Evolutionary conservation across 352 stramenopile genomes (phyloP).

Genomic region (Phytophthora agathidicida): DNA sequence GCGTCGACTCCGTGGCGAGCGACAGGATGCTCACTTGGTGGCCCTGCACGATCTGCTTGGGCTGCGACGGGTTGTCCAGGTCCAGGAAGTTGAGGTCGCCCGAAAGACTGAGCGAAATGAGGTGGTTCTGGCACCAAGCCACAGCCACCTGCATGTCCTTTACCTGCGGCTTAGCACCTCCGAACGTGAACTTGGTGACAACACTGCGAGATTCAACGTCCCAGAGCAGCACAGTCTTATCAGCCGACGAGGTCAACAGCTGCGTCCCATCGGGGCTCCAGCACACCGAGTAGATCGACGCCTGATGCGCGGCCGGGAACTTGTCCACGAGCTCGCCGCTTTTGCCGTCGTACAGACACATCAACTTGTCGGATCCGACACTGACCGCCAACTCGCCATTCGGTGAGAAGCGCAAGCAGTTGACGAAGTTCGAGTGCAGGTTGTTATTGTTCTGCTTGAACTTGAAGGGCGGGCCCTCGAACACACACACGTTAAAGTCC

Average conservation of each 20-base stretch:
- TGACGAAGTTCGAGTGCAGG: constrained; percentile 96
- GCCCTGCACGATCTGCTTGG: constrained; percentile 87
- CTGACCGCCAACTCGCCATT: constrained; percentile 91
- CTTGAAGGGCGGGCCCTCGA: constrained; percentile 96
- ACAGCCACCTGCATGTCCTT: constrained; percentile 88
- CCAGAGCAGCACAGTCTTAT: constrained; percentile 97
- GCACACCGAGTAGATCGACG: constrained; percentile 95
- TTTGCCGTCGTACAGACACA: constrained; percentile 96
- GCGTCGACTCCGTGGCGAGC: constrained; percentile 78
- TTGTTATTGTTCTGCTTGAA: constrained; percentile 94
- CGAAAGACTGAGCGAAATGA: constrained; percentile 85
- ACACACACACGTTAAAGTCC: constrained; percentile 96
- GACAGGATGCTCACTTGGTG: constrained; percentile 93
- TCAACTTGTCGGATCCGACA: constrained; percentile 95
- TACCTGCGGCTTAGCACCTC: constrained; percentile 59
- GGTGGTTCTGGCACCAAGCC: constrained; percentile 72
- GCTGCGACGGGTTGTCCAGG: constrained; percentile 61
- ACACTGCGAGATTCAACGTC: constrained; percentile 79
- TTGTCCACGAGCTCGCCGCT: constrained; percentile 84
- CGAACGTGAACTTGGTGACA: constrained; percentile 83
- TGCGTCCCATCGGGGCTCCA: constrained; percentile 92
- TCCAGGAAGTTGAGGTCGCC: constrained; percentile 88
- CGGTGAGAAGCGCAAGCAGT: constrained; percentile 94
- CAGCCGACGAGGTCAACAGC: constrained; percentile 94
- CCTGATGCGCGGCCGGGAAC: constrained; percentile 83